Conservation (phyloP, 2,329 filamentous ascomycete species). For the Didymosphaeria variabile region DNA sequence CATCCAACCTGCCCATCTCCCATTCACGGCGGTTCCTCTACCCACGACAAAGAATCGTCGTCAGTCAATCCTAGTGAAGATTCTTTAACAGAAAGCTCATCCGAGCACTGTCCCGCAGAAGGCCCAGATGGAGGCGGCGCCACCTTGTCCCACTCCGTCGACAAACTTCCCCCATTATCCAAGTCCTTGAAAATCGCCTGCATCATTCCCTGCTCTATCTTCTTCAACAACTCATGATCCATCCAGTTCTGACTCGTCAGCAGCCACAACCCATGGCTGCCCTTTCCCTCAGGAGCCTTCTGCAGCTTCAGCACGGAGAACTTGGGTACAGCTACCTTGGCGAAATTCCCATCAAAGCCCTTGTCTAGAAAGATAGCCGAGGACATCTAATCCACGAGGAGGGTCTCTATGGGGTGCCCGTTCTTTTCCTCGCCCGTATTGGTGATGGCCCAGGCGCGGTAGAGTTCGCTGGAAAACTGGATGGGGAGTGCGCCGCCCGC, state of each 20-base stretch:
- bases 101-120: no score
- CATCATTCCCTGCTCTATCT: background rate
- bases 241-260: conserved; percentile 11
- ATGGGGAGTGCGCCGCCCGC: background rate
- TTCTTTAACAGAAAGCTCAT: no score
- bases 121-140: no score
- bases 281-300: conserved; percentile 4
- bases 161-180: background rate
- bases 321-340: background rate
- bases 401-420: background rate
- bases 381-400: conserved; percentile 10
- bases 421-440: background rate
- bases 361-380: conserved; percentile 5
- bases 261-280: conserved; percentile 7
- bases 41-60: no score
- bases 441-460: conserved; percentile 9
- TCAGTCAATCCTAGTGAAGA: no score
- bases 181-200: background rate
- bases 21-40: no score
- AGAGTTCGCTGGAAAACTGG: conserved; percentile 1
- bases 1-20: no score
- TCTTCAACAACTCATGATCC: background rate
- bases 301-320: conserved; percentile 6
- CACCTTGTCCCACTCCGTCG: no score
- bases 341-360: background rate